Base-by-base conservation (phyloP, 2,329 filamentous ascomycete species). In the Mycosphaerelloides madeirae region DNA sequence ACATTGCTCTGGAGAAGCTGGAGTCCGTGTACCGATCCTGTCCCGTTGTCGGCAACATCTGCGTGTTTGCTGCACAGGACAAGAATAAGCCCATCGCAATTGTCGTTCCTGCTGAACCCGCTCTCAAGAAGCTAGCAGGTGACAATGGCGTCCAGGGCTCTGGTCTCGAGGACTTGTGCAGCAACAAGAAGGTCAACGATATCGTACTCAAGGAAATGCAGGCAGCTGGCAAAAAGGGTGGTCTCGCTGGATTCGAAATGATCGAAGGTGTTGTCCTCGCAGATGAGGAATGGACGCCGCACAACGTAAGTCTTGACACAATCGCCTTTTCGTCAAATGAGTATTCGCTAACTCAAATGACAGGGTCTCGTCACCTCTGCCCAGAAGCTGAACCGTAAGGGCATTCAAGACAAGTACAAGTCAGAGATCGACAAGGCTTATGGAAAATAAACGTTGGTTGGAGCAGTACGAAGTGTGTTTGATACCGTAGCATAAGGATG, bases 1-100 rank as follows among this genome's bases (percentile, higher is more conserved):
- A 97, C 69, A 94, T 97, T 65, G 93, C 91, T 16, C 79, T 98
- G 3, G 91, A 97, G 74, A 96, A 84, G 74, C 81, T 97, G 48
- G 91, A 97, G 71, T 85, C 90, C 3, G 77, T 95, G 43, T 97
- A 96, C 72, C 84, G 90, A 50, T 83, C 87, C 35, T 80, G 79
- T 8, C 77, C 80, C n/a, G 79, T 85, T 8, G 87, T 95, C 15
- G 79, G 79, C 48, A 95, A 95, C 70, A 81, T 96, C 63, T 93
- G 93, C 74, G 78, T 95, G 32, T 85, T 93, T 62, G 90, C 87
- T 32, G 85, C 87, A 47, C 69, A 78, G 53, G 79, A 84, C 55
- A 80, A 87, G 66, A 76, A 80, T 50, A 87, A 87, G 62, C 87
- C 90, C 6, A 77, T 96, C 46, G 90, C 89, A 29, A 79, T 96